Percentiles rank a stretch among this genome's conserved stretches.
Conservation (phyloP, 768 basidiomycete genomes). For the Hortiboletus campestris region DNA sequence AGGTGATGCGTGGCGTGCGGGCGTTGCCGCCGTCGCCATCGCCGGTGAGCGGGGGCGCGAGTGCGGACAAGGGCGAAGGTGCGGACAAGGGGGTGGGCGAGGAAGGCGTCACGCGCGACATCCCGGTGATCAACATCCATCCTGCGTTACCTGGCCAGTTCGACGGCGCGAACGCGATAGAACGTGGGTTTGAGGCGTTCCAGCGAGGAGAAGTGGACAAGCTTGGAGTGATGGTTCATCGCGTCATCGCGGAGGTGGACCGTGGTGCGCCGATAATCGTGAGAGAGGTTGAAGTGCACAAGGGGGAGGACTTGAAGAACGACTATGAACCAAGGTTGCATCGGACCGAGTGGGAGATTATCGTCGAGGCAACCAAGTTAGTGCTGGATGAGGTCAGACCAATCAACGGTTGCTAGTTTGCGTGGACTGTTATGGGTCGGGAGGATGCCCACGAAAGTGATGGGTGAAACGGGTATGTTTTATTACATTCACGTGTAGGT, state of each 20-base stretch:
- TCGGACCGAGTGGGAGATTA: conserved; percentile 80
- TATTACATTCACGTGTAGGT: neutral
- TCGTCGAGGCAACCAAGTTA: conserved; percentile 80
- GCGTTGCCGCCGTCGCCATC: conserved; percentile 11
- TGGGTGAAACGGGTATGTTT: conserved; percentile 4
- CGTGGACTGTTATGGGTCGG: neutral
- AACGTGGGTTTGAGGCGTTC: conserved; percentile 87
- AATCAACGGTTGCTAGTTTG: neutral
- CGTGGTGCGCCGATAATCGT: conserved; percentile 86
- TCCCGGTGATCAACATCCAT: conserved; percentile 94
- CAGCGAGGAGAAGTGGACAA: conserved; percentile 73
- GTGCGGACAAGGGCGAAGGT: neutral
- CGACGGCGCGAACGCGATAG: conserved; percentile 90
- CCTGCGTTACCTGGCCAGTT: conserved; percentile 96
- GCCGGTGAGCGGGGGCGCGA: neutral
- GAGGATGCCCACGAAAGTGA: neutral
- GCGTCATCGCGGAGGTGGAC: conserved; percentile 91
- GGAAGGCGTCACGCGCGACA: conserved; percentile 32
- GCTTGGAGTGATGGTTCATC: conserved; percentile 91
- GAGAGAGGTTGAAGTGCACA: conserved; percentile 66
- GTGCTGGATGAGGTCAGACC: conserved; percentile 56
- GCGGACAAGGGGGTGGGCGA: conserved; percentile 31
- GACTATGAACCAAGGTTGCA: conserved; percentile 77
- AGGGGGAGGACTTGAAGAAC: conserved; percentile 68
- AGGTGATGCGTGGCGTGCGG: conserved; percentile 49